Conservation (phyloP, 768 basidiomycete genomes). For the Amyloporia xantha region DNA sequence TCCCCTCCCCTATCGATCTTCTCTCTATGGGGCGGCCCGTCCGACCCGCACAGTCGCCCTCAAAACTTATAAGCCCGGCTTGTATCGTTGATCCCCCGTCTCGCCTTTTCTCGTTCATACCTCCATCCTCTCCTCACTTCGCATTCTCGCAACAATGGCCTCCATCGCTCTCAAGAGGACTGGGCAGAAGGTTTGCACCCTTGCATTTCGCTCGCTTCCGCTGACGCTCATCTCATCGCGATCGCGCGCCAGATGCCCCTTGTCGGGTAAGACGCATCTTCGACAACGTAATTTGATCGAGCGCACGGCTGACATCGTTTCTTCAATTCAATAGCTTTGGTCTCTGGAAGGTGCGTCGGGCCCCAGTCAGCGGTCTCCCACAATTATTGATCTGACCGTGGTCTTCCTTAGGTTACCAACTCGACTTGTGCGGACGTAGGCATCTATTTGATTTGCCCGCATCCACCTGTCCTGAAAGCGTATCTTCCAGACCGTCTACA, state of each 20-base stretch:
- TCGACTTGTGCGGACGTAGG: constrained; percentile 53
- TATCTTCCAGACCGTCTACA: constrained; percentile 58
- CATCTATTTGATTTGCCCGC: constrained; percentile 1
- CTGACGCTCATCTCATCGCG: not conserved
- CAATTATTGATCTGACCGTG: not conserved
- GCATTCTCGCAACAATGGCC: constrained; percentile 35
- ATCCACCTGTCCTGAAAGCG: not conserved
- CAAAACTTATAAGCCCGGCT: constrained; percentile 8
- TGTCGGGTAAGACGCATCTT: constrained; percentile 46
- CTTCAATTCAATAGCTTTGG: constrained; percentile 41
- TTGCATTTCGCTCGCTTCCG: not conserved
- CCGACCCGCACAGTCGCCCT: not conserved
- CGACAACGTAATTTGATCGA: not conserved
- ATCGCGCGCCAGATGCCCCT: constrained; percentile 51
- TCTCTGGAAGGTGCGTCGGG: constrained; percentile 54
- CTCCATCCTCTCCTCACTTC: constrained; percentile 8
- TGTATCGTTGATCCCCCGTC: no score
- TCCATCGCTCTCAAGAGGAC: constrained; percentile 52
- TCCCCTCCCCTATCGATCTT: not conserved
- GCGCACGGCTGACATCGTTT: not conserved
- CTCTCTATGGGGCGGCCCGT: constrained; percentile 6
- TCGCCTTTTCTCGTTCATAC: constrained; percentile 5
- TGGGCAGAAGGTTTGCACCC: constrained; percentile 42
- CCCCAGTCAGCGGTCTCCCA: not conserved
- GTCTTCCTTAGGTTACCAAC: constrained; percentile 44